These are phyloP conservation scores for Canariomyces notabilis DNA, from an alignment of 2,329 filamentous ascomycete species.

Conservation along the genomic window DNA sequence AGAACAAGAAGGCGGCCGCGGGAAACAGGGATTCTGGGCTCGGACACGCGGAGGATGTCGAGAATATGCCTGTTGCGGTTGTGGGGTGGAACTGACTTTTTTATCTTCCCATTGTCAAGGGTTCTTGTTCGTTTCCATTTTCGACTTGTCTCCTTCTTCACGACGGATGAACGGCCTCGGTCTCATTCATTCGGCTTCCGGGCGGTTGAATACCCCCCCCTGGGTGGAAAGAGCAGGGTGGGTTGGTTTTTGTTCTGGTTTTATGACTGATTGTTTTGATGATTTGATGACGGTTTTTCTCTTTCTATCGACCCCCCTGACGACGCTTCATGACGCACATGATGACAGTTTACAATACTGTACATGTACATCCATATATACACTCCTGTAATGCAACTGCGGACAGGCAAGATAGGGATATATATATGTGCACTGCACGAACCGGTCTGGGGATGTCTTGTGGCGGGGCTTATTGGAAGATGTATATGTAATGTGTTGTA, in stretches of 20 bases:
- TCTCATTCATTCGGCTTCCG: no score
- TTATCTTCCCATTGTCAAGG: neutral
- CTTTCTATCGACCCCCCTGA: no score
- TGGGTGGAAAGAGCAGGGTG: neutral
- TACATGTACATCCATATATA: neutral
- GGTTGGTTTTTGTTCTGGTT: neutral
- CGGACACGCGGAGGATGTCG: conserved; percentile 13
- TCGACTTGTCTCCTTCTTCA: no score
- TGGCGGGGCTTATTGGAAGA: no score
- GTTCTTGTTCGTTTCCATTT: no score
- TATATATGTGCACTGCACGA: no score
- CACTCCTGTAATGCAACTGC: no score
- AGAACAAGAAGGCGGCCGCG: neutral
- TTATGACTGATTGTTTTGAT: neutral
- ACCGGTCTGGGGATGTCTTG: no score
- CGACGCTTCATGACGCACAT: neutral
- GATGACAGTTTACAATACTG: neutral
- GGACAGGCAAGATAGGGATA: no score
- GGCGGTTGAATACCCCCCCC: no score
- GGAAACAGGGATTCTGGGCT: conserved; percentile 13
- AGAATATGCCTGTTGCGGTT: conserved; percentile 14
- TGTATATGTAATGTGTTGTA: no score
- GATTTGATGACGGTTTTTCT: neutral
- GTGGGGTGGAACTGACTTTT: conserved; percentile 2
- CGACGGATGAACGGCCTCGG: no score